These are phyloP conservation scores for Hypoxylon fuscum DNA, from an alignment of 495 filamentous ascomycete genomes.

Conservation along the genomic window DNA sequence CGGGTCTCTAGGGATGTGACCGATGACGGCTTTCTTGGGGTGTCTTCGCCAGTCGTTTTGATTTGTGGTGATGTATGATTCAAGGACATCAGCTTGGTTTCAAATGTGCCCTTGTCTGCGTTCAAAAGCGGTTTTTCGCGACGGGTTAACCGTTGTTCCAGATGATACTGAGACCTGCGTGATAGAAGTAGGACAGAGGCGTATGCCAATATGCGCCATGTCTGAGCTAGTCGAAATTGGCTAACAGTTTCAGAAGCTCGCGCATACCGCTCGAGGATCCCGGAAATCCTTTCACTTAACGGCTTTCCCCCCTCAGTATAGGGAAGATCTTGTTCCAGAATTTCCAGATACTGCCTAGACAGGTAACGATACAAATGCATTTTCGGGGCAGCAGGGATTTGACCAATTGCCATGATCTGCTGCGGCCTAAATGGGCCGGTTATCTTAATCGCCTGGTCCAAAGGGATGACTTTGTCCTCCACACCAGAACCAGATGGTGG, in stretches of 20 bases:
- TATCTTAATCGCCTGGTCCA: constrained; percentile 69
- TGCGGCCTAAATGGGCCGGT: constrained; percentile 62
- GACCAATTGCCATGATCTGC: constrained; percentile 70
- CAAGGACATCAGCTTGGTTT: constrained; percentile 8
- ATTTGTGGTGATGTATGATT: constrained; percentile 24
- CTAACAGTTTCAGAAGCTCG: constrained; percentile 66
- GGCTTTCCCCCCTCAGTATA: constrained; percentile 34
- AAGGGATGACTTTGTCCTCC: constrained; percentile 60
- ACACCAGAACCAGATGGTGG: constrained; percentile 63
- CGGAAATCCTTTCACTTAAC: constrained; percentile 54
- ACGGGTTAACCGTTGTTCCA: constrained; percentile 49
- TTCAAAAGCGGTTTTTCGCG: constrained; percentile 15
- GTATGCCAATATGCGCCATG: constrained; percentile 75
- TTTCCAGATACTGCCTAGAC: constrained; percentile 65
- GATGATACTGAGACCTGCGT: constrained; percentile 65
- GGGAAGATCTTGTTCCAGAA: constrained; percentile 52
- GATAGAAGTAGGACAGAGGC: constrained; percentile 68
- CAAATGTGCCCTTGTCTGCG: background rate
- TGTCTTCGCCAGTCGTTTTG: constrained; percentile 42
- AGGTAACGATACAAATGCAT: constrained; percentile 66
- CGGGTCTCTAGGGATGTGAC: constrained; percentile 39
- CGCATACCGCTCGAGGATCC: constrained; percentile 70
- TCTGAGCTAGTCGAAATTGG: constrained; percentile 73
- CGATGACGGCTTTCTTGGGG: constrained; percentile 49
- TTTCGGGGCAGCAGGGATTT: constrained; percentile 64